Base-by-base conservation (phyloP, 73 alveolate genomes). In the Breviolum minutum region DNA sequence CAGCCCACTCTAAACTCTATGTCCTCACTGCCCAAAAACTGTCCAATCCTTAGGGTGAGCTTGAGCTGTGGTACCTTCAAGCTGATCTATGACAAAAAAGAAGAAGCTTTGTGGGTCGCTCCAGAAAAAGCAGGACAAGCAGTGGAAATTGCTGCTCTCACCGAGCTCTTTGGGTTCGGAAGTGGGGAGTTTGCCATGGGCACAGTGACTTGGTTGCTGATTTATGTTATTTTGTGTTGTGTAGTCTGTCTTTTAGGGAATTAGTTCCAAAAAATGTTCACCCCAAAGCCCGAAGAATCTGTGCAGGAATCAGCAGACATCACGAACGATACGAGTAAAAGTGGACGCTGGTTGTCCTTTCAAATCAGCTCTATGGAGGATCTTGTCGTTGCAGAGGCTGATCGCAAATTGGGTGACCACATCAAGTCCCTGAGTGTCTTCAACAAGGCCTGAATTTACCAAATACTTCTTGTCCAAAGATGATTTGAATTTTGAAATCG, bases 301-400 rank as follows among this genome's bases (percentile, higher is more conserved):
- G 63, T 10, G 10, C 64, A 80, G 89, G 89, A 80, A 48, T 32
- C 70, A 0, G 7, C 16, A 7, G 92, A 83, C 27, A 60, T 83
- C 92, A 83, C 22, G 71, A 54, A 26, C 61, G 92, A 83, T 54
- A 60, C 60, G 17, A 60, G 92, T 60, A 60, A 48, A 24, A 20
- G 76, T 19, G 92, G 92, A 60, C 32, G 92, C 11, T 83, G 92
- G 92, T 22, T 83, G 54, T 16, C 76, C 20, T 83, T 22, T 24
- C n/a, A 26, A 9, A 8, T 83, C 40, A 16, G 6, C 11, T 54
- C 71, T 22, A 12, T n/a, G 13, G 48, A 48, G 14, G 92, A 83
- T 26, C 19, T 30, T 7, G 60, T 83, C 26, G 61, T 83, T 27
- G 74, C 74, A 8, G 92, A 83, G 63, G 71, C 60, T 83, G 92